Conservation (phyloP, 371 early-diverging fungal genomes). For the Thermomucor indicae-seudaticae region DNA sequence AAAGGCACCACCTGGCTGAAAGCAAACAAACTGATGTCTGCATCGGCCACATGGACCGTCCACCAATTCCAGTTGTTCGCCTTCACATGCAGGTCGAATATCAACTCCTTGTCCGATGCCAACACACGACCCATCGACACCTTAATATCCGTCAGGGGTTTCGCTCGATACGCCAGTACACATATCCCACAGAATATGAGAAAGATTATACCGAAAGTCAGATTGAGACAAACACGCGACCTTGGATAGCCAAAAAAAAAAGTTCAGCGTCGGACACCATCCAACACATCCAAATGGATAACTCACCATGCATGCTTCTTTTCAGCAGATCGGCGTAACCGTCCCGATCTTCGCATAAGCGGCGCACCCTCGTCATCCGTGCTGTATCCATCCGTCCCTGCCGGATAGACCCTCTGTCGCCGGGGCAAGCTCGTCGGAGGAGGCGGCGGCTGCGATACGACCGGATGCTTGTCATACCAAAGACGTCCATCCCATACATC, state of each 20-base stretch:
- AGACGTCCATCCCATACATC: slow-evolving; percentile 8
- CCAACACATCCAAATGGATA: not conserved
- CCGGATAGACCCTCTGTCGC: slow-evolving; percentile 9
- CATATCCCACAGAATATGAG: not conserved
- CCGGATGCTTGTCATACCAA: slow-evolving; percentile 9
- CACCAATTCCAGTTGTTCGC: slow-evolving; percentile 57
- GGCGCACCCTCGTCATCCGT: slow-evolving; percentile 43
- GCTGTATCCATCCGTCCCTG: slow-evolving; percentile 28
- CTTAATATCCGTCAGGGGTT: slow-evolving; percentile 43
- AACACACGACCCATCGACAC: slow-evolving; percentile 55
- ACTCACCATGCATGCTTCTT: not conserved
- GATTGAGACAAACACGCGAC: slow-evolving; percentile 9
- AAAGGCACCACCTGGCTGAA: slow-evolving; percentile 43
- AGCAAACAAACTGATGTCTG: slow-evolving; percentile 65
- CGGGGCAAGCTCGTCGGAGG: not conserved
- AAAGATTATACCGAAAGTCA: slow-evolving; percentile 8
- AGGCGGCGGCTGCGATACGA: not conserved
- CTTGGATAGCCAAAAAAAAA: slow-evolving; percentile 1
- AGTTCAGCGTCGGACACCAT: not conserved
- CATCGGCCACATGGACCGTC: slow-evolving; percentile 50
- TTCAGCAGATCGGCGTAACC: slow-evolving; percentile 4
- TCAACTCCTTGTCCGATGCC: slow-evolving; percentile 62
- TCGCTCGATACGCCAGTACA: slow-evolving; percentile 20
- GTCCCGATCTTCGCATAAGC: slow-evolving; percentile 12
- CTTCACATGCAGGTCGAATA: slow-evolving; percentile 60